Conservation (phyloP, 768 basidiomycete genomes). For the Podaxis sp. region DNA sequence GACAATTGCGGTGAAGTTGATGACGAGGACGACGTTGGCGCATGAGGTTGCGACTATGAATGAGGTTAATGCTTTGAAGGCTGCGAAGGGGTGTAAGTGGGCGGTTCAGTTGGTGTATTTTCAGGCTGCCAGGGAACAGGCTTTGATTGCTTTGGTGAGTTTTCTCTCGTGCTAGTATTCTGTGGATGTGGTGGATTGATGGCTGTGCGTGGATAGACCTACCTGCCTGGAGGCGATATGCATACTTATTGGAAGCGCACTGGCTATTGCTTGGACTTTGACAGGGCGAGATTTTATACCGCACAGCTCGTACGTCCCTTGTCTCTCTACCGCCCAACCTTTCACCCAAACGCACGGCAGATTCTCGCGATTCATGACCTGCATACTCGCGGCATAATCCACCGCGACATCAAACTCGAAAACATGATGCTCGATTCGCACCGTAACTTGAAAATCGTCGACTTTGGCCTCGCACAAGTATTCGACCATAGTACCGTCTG, state of each 20-base stretch:
- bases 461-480: slow-evolving; percentile 12
- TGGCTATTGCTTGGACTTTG: not conserved
- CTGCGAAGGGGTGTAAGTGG: slow-evolving; percentile 1
- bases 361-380: slow-evolving; percentile 12
- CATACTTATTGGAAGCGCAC: slow-evolving; percentile 8
- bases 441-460: slow-evolving; percentile 11
- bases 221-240: slow-evolving; percentile 5
- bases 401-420: slow-evolving; percentile 15
- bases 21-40: slow-evolving; percentile 1
- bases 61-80: slow-evolving; percentile 3
- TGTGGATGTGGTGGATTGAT: not conserved
- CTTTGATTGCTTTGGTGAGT: slow-evolving; percentile 6
- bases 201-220: not conserved
- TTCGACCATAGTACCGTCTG: slow-evolving; percentile 5
- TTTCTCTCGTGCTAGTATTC: not conserved
- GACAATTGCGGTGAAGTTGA: slow-evolving; percentile 2
- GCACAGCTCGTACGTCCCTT: not conserved
- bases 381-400: slow-evolving; percentile 13
- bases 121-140: not conserved
- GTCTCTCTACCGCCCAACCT: not conserved
- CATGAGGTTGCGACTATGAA: slow-evolving; percentile 9
- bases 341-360: not conserved
- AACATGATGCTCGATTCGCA: slow-evolving; percentile 13
- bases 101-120: slow-evolving; percentile 3
- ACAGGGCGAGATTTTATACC: slow-evolving; percentile 2